Base-by-base conservation (phyloP, 208 protist genomes). In the Leishmania aethiopica region DNA sequence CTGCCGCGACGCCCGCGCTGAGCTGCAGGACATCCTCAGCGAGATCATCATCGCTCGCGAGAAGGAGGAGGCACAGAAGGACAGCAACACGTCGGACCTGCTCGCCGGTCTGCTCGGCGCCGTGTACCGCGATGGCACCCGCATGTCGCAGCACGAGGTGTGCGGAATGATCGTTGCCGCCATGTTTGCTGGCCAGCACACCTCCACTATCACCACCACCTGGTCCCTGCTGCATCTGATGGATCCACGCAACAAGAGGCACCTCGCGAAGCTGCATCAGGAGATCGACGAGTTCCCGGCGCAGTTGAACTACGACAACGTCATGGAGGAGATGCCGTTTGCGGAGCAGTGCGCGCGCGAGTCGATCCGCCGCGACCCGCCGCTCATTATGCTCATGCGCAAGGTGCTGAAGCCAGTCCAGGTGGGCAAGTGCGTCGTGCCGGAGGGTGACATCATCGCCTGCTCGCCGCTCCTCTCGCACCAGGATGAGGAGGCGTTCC, bases 161-260 rank as follows among this genome's bases (percentile, higher is more conserved):
- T 97, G 93, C 79, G 97, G 97, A 79, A 95, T 96, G 90, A 95
- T 98, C 75, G 95, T 98, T 67, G 95, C 94, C 37, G 89, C 94
- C 73, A 95, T 99, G 90, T 98, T 99, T 86, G 97, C 96, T 40
- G 97, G 97, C 51, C 97, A 99, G 89, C 97, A 99, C 89, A 99
- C 97, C 4, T 96, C 91, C 49, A 92, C 94, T 19, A 98, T 98
- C 84, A 98, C 97, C 25, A 89, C 92, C 32, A 93, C 93, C 37
- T 99, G 96, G 97, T 95, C 96, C n/a, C 80, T 96, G 79, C 85
- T 98, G 55, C 92, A 94, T 82, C 89, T 98, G 17, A 93, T 97
- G 83, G 81, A 92, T 75, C 82, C 83, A 59, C 86, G 85, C 69
- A 95, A 96, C 84, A 90, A 88, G 83, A 88, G 87, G 82, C 77